Conservation (phyloP, 2,329 filamentous ascomycete genomes). For the Dactylellina cionopaga region DNA sequence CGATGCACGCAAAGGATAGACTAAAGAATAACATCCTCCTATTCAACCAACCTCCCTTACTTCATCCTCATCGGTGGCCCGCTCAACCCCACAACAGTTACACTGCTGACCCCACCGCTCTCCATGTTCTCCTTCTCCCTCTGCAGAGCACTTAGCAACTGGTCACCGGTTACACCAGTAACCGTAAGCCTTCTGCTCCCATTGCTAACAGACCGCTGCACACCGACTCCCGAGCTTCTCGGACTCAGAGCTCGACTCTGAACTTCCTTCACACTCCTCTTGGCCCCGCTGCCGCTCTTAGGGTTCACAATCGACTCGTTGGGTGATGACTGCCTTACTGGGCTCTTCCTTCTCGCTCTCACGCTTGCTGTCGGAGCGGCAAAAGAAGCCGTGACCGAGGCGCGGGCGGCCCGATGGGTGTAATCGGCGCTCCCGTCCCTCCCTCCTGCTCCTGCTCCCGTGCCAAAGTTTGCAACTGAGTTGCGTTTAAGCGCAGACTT, state of each 20-base stretch:
- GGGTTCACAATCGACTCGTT: slow-evolving; percentile 60
- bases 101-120: slow-evolving; percentile 13
- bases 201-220: slow-evolving; percentile 35
- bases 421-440: not conserved
- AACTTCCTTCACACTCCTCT: slow-evolving; percentile 58
- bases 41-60: slow-evolving; percentile 15
- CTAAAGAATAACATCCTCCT: not conserved
- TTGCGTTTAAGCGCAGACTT: slow-evolving; percentile 50
- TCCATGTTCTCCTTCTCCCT: slow-evolving; percentile 50
- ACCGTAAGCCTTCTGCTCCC: slow-evolving; percentile 40
- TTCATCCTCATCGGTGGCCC: slow-evolving; percentile 37
- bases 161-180: slow-evolving; percentile 32
- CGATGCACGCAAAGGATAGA: no score
- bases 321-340: slow-evolving; percentile 60
- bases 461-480: slow-evolving; percentile 47
- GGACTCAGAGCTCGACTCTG: slow-evolving; percentile 58
- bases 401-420: slow-evolving; percentile 23
- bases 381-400: slow-evolving; percentile 53
- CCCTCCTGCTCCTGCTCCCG: slow-evolving; percentile 1
- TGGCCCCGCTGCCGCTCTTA: slow-evolving; percentile 58
- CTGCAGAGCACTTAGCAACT: slow-evolving; percentile 39
- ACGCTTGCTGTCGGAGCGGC: slow-evolving; percentile 54
- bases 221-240: slow-evolving; percentile 36
- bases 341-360: slow-evolving; percentile 60
- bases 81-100: slow-evolving; percentile 23